phyloP scores from a whole-genome alignment of 352 stramenopile species.

The Pythium phragmitis region DNA sequence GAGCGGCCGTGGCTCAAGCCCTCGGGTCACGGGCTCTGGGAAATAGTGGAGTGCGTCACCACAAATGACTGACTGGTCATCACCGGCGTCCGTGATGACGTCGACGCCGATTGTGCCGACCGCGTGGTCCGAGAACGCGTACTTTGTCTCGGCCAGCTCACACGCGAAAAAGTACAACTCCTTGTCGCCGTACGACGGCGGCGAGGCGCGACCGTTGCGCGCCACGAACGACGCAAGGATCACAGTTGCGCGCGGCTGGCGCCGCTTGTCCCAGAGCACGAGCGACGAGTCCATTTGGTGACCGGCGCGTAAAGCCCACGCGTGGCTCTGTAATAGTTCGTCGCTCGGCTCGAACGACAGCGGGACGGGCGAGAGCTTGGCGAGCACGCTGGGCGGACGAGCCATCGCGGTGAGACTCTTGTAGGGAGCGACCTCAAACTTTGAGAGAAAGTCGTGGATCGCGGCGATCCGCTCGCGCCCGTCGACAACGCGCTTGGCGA shows the following conservation, averaged over 20 bases:
- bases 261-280: conserved; percentile 70
- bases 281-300: conserved; percentile 78
- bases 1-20: conserved; percentile 25
- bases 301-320: conserved; percentile 62
- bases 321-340: conserved; percentile 32
- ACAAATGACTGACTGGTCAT: conserved; percentile 48
- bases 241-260: conserved; percentile 58
- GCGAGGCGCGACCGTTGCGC: conserved; percentile 29
- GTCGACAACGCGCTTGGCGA: conserved; percentile 33
- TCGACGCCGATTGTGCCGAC: conserved; percentile 56
- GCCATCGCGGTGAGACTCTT: conserved; percentile 34
- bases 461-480: conserved; percentile 23
- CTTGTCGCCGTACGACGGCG: conserved; percentile 71
- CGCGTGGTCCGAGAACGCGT: conserved; percentile 64
- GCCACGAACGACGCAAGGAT: conserved; percentile 58
- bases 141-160: conserved; percentile 68
- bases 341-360: conserved; percentile 18
- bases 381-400: conserved; percentile 14
- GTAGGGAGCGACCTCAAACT: conserved; percentile 55
- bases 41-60: conserved; percentile 62
- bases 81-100: conserved; percentile 41
- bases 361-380: conserved; percentile 8
- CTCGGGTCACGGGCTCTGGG: conserved; percentile 26
- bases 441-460: conserved; percentile 52
- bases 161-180: conserved; percentile 76